Evolutionary conservation across 225 moss, liverwort and hornwort genomes (phyloP), one percentile per base, ranked within the genome.

Genomic region (Antitrichia curtipendula): DNA sequence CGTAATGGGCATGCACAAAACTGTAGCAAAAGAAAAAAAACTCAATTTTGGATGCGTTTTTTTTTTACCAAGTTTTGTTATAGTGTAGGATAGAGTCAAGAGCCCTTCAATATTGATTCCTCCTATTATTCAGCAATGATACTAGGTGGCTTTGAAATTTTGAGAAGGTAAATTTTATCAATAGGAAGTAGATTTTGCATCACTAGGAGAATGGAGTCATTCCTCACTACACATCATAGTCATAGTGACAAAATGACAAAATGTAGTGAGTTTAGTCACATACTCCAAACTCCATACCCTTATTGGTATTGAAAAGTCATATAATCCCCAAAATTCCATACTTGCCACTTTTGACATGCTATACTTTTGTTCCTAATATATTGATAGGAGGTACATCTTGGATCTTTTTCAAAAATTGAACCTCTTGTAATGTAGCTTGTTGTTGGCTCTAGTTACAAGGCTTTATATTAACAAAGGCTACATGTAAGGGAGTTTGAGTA

Each of bases 21-120:
- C n/a, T n/a, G n/a, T n/a, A n/a, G n/a, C n/a, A n/a, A n/a, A n/a
- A n/a, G n/a, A n/a, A n/a, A n/a, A n/a, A n/a, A n/a, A n/a, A n/a
- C n/a, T n/a, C n/a, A n/a, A n/a, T n/a, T n/a, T n/a, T n/a, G n/a
- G n/a, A n/a, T n/a, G n/a, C n/a, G n/a, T n/a, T n/a, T n/a, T n/a
- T n/a, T n/a, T n/a, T n/a, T n/a, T n/a, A n/a, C n/a, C n/a, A n/a
- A n/a, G n/a, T n/a, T n/a, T n/a, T n/a, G n/a, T n/a, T n/a, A n/a
- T n/a, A n/a, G n/a, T n/a, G n/a, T n/a, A 70, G 6, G 6, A 2
- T 0, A 74, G 0, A 47, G 12, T 32, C 2, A 75, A 1, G 7
- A 75, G 18, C 4, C 13, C 1, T 1, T 21, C 5, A 21, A 29
- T 0, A 13, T 0, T 20, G 2, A 32, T 47, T 50, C 32, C 0